Evolutionary conservation across 2,329 filamentous ascomycete genomes (phyloP).

Genomic region (Pseudogymnoascus sp.): DNA sequence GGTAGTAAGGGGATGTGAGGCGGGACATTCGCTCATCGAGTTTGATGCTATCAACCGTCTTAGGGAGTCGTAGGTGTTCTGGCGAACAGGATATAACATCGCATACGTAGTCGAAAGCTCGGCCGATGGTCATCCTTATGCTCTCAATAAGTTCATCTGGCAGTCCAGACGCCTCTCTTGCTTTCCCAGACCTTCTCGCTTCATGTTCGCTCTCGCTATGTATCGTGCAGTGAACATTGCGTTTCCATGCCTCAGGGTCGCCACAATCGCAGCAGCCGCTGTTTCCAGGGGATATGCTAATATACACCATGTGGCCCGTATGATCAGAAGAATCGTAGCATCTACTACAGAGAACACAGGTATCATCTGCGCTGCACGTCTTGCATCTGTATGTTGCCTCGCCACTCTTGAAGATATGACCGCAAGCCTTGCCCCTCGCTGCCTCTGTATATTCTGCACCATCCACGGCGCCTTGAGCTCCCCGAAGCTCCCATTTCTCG

Average conservation of each 20-base stretch:
- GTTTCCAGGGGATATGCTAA: constrained; percentile 82
- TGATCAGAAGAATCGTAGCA: constrained; percentile 97
- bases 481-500: constrained; percentile 66
- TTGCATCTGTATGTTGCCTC: constrained; percentile 93
- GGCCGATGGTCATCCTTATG: constrained; percentile 79
- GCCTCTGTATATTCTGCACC: constrained; percentile 92
- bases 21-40: constrained; percentile 77
- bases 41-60: constrained; percentile 73
- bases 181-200: constrained; percentile 52
- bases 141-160: constrained; percentile 70
- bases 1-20: constrained; percentile 69
- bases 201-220: constrained; percentile 58
- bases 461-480: constrained; percentile 86
- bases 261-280: constrained; percentile 97
- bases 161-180: constrained; percentile 51
- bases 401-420: constrained; percentile 92
- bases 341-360: constrained; percentile 85
- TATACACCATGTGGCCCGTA: constrained; percentile 83
- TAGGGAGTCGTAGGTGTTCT: constrained; percentile 82
- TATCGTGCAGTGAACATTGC: constrained; percentile 85
- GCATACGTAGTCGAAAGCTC: constrained; percentile 88
- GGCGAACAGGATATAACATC: constrained; percentile 97
- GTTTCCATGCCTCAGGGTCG: constrained; percentile 88
- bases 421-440: constrained; percentile 87
- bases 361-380: constrained; percentile 90